These are phyloP conservation scores for Microstegium vimineum DNA, from an alignment of 176 grass and related monocot genomes.

Conservation along the genomic window DNA sequence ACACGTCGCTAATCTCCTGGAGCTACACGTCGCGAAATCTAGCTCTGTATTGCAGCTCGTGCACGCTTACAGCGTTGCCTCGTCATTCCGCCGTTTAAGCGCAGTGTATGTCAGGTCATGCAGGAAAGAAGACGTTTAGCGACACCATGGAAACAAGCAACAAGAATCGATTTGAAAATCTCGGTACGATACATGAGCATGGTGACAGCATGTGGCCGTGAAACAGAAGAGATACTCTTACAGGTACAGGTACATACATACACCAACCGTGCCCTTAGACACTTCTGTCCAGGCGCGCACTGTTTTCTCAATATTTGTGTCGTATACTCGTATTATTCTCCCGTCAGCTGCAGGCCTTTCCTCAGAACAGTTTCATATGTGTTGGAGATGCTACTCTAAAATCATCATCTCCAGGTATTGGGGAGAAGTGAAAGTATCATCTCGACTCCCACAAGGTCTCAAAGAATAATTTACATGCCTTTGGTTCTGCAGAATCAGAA, in stretches of 20 bases:
- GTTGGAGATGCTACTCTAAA: slow-evolving; percentile 44
- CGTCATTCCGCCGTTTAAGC: too few relatives aligned
- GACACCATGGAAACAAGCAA: neutral
- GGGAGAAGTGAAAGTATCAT: slow-evolving; percentile 37
- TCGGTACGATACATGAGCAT: slow-evolving; percentile 1
- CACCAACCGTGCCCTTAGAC: slow-evolving; percentile 3
- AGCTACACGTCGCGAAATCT: too few relatives aligned
- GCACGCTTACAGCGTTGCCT: too few relatives aligned
- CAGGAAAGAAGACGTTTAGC: neutral
- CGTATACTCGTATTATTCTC: slow-evolving; percentile 14
- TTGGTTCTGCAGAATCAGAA: slow-evolving; percentile 29
- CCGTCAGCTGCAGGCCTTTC: slow-evolving; percentile 1
- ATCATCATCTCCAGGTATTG: slow-evolving; percentile 36
- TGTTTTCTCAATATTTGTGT: neutral
- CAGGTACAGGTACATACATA: slow-evolving; percentile 32
- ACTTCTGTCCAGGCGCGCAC: slow-evolving; percentile 24
- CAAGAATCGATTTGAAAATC: neutral
- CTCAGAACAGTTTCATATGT: neutral
- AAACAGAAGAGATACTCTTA: neutral
- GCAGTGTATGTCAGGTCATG: too few relatives aligned
- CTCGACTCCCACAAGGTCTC: slow-evolving; percentile 15
- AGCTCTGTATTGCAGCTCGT: too few relatives aligned
- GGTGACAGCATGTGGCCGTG: slow-evolving; percentile 8
- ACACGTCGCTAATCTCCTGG: too few relatives aligned
- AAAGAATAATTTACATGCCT: neutral